Conservation (phyloP, 169 alveolate genomes). For the Cryptosporidium muris region DNA sequence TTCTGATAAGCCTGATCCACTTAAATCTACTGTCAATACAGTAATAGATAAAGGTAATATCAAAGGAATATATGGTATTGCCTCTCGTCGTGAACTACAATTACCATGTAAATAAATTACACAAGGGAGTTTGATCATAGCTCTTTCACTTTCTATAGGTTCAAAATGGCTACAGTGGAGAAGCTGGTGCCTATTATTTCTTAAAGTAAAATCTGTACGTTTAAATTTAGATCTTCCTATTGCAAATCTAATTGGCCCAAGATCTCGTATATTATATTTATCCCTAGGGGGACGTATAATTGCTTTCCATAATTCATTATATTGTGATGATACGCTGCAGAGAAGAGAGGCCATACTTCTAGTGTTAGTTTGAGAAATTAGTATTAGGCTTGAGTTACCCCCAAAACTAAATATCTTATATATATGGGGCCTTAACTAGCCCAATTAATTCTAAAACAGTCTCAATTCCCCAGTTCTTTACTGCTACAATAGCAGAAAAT, state of each 20-base stretch:
- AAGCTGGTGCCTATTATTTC: constrained; percentile 79
- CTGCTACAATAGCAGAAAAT: too few species aligned
- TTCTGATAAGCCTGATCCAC: constrained; percentile 87
- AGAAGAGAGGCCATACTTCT: constrained; percentile 43
- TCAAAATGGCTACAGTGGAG: constrained; percentile 90
- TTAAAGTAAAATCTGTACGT: constrained; percentile 84
- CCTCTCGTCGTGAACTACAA: constrained; percentile 89
- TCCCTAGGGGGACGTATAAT: constrained; percentile 89
- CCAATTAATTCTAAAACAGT: too few species aligned
- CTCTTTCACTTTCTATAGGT: constrained; percentile 82
- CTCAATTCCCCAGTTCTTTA: too few species aligned
- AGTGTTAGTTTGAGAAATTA: neutral
- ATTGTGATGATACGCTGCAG: constrained; percentile 63
- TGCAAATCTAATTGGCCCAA: constrained; percentile 81
- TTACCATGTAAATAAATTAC: constrained; percentile 92
- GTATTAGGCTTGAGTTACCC: too few species aligned
- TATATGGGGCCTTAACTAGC: too few species aligned
- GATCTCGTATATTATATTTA: constrained; percentile 76
- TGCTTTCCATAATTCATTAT: constrained; percentile 84
- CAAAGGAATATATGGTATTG: constrained; percentile 82
- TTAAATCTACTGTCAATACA: constrained; percentile 88
- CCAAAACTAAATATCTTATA: too few species aligned
- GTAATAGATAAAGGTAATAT: constrained; percentile 87
- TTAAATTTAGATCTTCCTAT: constrained; percentile 76
- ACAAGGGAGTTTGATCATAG: constrained; percentile 85